Conservation (phyloP, 805 yeast species). For the Candida pini region DNA sequence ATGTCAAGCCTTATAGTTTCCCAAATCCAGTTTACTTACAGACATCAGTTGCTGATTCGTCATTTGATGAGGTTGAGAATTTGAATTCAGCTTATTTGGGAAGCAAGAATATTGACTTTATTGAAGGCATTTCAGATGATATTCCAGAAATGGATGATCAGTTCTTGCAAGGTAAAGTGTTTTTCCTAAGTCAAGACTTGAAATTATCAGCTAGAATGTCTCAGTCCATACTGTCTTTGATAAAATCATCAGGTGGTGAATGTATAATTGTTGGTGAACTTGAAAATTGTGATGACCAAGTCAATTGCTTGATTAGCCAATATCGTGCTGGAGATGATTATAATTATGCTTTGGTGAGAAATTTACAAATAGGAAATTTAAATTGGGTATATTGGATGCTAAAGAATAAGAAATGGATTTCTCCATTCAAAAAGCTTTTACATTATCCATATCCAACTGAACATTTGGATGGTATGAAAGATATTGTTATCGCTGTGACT, state of each 20-base stretch:
- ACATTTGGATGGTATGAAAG: slow-evolving; percentile 48
- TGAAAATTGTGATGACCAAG: slow-evolving; percentile 8
- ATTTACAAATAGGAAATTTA: slow-evolving; percentile 54
- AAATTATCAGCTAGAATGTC: slow-evolving; percentile 40
- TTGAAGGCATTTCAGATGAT: slow-evolving; percentile 8
- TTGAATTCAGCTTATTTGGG: slow-evolving; percentile 6
- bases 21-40: slow-evolving; percentile 25
- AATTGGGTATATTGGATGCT: slow-evolving; percentile 73
- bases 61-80: slow-evolving; percentile 3
- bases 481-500: slow-evolving; percentile 60
- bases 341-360: slow-evolving; percentile 35
- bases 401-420: slow-evolving; percentile 45
- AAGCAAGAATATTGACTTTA: slow-evolving; percentile 5
- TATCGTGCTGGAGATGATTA: slow-evolving; percentile 57
- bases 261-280: slow-evolving; percentile 22
- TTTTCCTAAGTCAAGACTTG: slow-evolving; percentile 53
- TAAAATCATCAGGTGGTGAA: slow-evolving; percentile 51
- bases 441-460: slow-evolving; percentile 62
- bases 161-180: slow-evolving; percentile 38
- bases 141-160: neutral
- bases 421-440: slow-evolving; percentile 48
- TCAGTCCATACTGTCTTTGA: slow-evolving; percentile 36
- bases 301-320: slow-evolving; percentile 55
- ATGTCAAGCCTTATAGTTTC: slow-evolving; percentile 50
- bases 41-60: slow-evolving; percentile 7